Conservation (phyloP, 2,329 filamentous ascomycete species). For the Apiospora kogelbergensis region DNA sequence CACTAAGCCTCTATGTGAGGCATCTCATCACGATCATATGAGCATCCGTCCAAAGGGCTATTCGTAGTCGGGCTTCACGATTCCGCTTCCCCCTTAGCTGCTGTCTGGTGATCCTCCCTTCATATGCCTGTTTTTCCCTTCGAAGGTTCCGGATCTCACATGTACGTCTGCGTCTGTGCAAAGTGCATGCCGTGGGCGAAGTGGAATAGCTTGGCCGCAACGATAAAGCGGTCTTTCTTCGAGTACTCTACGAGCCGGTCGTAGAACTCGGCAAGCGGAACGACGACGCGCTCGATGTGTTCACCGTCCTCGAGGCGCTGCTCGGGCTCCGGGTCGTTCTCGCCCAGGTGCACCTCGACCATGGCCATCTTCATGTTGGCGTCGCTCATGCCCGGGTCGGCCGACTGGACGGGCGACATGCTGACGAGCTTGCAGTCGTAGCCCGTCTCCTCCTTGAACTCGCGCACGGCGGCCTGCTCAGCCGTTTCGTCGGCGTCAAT, state of each 20-base stretch:
- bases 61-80: too few relatives aligned
- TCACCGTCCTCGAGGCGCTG: constrained; percentile 62
- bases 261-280: constrained; percentile 57
- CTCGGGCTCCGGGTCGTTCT: constrained; percentile 50
- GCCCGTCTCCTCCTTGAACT: constrained; percentile 56
- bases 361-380: constrained; percentile 63
- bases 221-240: constrained; percentile 48
- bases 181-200: constrained; percentile 59
- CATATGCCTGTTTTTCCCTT: neutral
- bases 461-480: constrained; percentile 51
- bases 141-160: neutral
- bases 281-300: constrained; percentile 59
- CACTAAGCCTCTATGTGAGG: neutral
- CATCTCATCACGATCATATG: neutral
- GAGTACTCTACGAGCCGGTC: constrained; percentile 48
- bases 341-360: constrained; percentile 55
- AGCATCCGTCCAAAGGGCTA: neutral
- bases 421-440: constrained; percentile 50
- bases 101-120: neutral
- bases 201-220: constrained; percentile 59
- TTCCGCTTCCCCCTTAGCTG: too few relatives aligned
- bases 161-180: constrained; percentile 35
- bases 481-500: constrained; percentile 52
- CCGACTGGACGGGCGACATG: constrained; percentile 53
- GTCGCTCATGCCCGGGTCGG: constrained; percentile 57